phyloP scores from a whole-genome alignment of 805 yeast species.

The Starmerella stigmatis region DNA sequence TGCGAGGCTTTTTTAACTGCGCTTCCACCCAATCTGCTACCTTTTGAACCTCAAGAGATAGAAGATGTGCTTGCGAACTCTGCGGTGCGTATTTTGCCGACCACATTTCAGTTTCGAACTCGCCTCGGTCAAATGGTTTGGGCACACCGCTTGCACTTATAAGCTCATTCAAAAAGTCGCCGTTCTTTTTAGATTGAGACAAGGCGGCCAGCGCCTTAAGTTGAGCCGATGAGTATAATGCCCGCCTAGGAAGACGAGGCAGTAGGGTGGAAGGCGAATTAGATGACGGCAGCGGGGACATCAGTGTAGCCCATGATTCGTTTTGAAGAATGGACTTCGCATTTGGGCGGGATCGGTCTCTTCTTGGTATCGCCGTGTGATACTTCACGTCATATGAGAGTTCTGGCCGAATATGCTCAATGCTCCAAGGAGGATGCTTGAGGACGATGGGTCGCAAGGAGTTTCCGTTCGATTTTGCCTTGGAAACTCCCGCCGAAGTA shows the following conservation, averaged over 20 bases:
- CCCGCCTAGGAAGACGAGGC: neutral
- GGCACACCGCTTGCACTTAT: neutral
- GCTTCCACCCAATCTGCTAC: constrained; percentile 14
- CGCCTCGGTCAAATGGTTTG: constrained; percentile 26
- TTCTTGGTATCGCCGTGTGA: neutral
- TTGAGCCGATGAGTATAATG: neutral
- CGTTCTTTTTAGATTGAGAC: neutral
- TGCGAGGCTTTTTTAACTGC: constrained; percentile 9
- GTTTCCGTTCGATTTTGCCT: neutral
- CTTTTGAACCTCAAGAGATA: constrained; percentile 3
- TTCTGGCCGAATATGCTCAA: constrained; percentile 9
- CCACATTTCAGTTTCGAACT: constrained; percentile 27
- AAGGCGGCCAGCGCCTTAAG: constrained; percentile 1
- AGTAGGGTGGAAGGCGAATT: neutral
- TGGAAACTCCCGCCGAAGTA: neutral
- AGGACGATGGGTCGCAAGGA: neutral
- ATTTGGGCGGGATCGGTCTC: too few species aligned
- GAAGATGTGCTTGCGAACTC: neutral
- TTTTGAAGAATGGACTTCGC: too few species aligned
- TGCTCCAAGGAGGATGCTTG: constrained; percentile 4
- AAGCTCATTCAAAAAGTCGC: neutral
- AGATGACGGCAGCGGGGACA: neutral
- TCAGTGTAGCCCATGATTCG: too few species aligned
- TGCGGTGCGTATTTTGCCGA: constrained; percentile 24
- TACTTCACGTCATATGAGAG: neutral